Percentiles rank a stretch among this genome's conserved stretches.
These are phyloP conservation scores for Fusarium sp. DNA, from an alignment of 2,329 filamentous ascomycete species.

Conservation along the genomic window DNA sequence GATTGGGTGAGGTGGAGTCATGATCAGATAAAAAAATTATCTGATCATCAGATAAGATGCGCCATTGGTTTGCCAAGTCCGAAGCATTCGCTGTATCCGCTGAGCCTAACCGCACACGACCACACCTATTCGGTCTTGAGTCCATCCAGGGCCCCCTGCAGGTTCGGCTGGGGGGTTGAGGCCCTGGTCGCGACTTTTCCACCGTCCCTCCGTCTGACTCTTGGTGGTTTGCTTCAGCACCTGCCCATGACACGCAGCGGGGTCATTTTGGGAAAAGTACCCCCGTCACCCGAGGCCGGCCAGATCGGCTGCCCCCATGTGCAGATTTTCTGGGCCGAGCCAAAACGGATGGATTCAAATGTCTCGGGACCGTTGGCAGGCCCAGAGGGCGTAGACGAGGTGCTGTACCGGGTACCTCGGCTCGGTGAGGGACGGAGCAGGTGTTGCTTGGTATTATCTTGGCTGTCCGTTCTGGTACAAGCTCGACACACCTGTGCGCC, in stretches of 20 bases:
- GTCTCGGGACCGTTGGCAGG: background rate
- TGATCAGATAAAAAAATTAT: conserved; percentile 29
- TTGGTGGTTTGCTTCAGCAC: background rate
- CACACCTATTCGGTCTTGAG: background rate
- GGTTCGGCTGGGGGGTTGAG: background rate
- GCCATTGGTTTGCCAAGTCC: conserved; percentile 20
- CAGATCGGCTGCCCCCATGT: conserved; percentile 13
- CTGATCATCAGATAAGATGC: conserved; percentile 43
- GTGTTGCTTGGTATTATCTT: background rate
- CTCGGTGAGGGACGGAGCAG: background rate
- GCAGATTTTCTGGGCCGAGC: conserved; percentile 1
- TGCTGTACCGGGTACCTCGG: background rate
- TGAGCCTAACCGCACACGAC: background rate
- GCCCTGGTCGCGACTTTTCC: background rate
- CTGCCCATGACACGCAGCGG: background rate
- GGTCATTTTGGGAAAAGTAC: background rate
- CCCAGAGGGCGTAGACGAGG: background rate
- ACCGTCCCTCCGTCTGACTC: background rate
- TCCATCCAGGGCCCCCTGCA: background rate
- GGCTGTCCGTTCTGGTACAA: background rate
- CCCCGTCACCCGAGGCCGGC: conserved; percentile 8
- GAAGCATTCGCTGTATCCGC: background rate
- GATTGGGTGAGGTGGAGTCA: conserved; percentile 12
- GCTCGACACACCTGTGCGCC: background rate
- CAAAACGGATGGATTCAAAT: background rate